A percentile compares a stretch with the other conserved stretches of the same genome.
Evolutionary conservation across 2,329 filamentous ascomycete species (phyloP).

Genomic region (Cordyceps farinosa): DNA sequence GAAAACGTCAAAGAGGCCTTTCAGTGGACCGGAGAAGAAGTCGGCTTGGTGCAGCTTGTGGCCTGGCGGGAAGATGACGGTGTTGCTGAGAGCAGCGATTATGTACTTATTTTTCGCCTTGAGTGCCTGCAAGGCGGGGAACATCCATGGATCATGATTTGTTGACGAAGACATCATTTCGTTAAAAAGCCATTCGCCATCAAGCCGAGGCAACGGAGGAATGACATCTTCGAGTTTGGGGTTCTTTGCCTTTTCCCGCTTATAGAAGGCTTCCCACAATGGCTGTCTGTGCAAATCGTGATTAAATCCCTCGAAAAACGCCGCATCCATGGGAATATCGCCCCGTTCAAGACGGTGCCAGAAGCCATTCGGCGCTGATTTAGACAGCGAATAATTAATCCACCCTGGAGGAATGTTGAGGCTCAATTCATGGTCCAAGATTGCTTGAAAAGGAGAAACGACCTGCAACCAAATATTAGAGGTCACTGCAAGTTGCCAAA

Average conservation of each 20-base stretch:
- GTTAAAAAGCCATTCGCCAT: slow-evolving; percentile 79
- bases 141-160: slow-evolving; percentile 80
- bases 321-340: slow-evolving; percentile 68
- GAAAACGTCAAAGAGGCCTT: slow-evolving; percentile 77
- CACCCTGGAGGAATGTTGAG: slow-evolving; percentile 79
- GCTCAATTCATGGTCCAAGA: slow-evolving; percentile 80
- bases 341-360: slow-evolving; percentile 90
- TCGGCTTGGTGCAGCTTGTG: slow-evolving; percentile 61
- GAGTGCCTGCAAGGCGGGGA: slow-evolving; percentile 71
- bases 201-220: slow-evolving; percentile 67
- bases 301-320: slow-evolving; percentile 75
- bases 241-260: slow-evolving; percentile 39
- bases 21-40: slow-evolving; percentile 54
- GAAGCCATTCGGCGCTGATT: slow-evolving; percentile 70
- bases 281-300: slow-evolving; percentile 63
- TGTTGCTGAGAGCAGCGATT: slow-evolving; percentile 84
- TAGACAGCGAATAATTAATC: slow-evolving; percentile 86
- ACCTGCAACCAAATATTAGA: slow-evolving; percentile 52
- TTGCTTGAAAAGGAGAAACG: slow-evolving; percentile 85
- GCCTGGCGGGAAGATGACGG: slow-evolving; percentile 74
- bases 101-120: slow-evolving; percentile 62
- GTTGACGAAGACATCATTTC: slow-evolving; percentile 79
- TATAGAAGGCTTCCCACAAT: slow-evolving; percentile 68
- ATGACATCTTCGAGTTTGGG: slow-evolving; percentile 37
- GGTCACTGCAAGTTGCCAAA: background rate